These are phyloP conservation scores for Phytophthora tubulina DNA, from an alignment of 352 stramenopile species.

Conservation along the genomic window DNA sequence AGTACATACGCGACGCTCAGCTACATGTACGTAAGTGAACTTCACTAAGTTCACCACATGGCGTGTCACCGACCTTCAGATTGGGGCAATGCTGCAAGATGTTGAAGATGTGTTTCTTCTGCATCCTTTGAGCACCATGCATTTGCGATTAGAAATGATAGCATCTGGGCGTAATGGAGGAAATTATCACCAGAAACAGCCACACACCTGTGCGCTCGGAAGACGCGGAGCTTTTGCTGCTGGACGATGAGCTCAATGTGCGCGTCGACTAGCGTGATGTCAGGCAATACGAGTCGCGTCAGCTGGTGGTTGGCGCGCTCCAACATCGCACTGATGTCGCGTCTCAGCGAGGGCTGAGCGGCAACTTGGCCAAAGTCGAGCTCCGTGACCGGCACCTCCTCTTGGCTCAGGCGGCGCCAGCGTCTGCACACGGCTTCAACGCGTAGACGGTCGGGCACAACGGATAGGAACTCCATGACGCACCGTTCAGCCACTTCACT, in stretches of 20 bases:
- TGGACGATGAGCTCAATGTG: slow-evolving; percentile 48
- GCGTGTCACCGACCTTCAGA: slow-evolving; percentile 38
- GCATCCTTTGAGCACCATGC: slow-evolving; percentile 38
- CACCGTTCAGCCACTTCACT: slow-evolving; percentile 54
- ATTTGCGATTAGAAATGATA: slow-evolving; percentile 26
- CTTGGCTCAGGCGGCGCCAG: slow-evolving; percentile 54
- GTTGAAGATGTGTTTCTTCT: slow-evolving; percentile 64
- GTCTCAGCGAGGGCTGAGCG: slow-evolving; percentile 33
- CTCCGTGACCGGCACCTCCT: slow-evolving; percentile 51
- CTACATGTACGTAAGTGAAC: not conserved
- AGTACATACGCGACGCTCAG: not conserved
- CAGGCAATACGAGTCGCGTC: slow-evolving; percentile 49
- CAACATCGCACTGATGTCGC: slow-evolving; percentile 51
- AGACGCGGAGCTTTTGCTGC: slow-evolving; percentile 46
- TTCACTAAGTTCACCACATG: slow-evolving; percentile 1
- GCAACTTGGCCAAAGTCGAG: slow-evolving; percentile 60
- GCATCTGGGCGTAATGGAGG: slow-evolving; percentile 5
- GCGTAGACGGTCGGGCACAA: slow-evolving; percentile 59
- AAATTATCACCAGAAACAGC: not conserved
- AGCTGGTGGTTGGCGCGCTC: slow-evolving; percentile 49
- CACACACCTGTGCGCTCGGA: slow-evolving; percentile 64
- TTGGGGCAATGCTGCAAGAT: slow-evolving; percentile 47
- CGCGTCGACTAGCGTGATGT: slow-evolving; percentile 57
- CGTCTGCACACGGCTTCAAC: slow-evolving; percentile 67
- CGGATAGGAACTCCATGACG: slow-evolving; percentile 60